phyloP scores from a whole-genome alignment of 2,329 filamentous ascomycete species.

The Myriosclerotinia scirpicola region DNA sequence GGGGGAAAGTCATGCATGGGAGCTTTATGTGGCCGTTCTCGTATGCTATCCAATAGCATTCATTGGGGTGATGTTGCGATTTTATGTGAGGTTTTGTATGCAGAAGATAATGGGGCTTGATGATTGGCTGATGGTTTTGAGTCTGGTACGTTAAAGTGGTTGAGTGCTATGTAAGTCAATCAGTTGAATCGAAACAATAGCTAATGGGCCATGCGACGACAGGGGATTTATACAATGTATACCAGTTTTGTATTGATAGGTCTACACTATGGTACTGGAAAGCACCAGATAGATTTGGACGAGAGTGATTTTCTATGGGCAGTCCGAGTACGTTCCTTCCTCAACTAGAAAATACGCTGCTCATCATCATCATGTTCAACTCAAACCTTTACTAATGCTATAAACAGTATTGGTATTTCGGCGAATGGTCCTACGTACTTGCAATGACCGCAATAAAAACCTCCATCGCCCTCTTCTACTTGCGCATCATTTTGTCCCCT shows the following conservation, averaged over 20 bases:
- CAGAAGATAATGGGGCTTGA: conserved; percentile 10
- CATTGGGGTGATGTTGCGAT: background rate
- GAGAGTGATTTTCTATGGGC: background rate
- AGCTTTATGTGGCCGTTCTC: background rate
- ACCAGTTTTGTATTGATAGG: background rate
- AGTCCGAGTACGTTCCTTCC: background rate
- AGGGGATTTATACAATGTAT: conserved; percentile 6
- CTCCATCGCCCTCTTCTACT: conserved; percentile 6
- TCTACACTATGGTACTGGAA: background rate
- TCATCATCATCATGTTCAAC: background rate
- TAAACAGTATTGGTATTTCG: background rate
- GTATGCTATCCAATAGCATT: conserved; percentile 7
- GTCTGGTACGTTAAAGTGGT: background rate
- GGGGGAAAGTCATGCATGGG: background rate
- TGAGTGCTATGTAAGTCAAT: no score
- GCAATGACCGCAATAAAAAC: background rate
- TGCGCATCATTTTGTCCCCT: background rate
- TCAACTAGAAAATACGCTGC: background rate
- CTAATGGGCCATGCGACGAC: background rate
- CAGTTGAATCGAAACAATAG: background rate
- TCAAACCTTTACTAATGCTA: background rate
- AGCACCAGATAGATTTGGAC: background rate
- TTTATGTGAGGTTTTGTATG: conserved; percentile 42
- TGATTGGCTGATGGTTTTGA: conserved; percentile 10
- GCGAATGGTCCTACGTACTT: background rate